phyloP scores from a whole-genome alignment of 2,329 filamentous ascomycete species.

The Diplodia mutila region DNA sequence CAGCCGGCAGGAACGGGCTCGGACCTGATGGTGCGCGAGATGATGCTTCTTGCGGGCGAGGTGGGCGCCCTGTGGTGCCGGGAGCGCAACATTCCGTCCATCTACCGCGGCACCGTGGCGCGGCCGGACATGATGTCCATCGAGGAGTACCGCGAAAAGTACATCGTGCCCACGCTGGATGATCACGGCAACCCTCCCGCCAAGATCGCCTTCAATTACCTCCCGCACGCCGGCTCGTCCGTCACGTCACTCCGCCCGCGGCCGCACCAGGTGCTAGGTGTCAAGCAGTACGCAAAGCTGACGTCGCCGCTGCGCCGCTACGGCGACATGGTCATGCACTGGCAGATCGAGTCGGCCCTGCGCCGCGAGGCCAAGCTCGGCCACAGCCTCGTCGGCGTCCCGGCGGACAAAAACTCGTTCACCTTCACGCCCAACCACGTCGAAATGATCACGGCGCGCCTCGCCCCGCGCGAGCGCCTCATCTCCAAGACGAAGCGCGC shows the following conservation, averaged over 20 bases:
- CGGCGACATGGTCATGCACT: slow-evolving; percentile 64
- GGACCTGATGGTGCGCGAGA: slow-evolving; percentile 41
- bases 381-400: slow-evolving; percentile 40
- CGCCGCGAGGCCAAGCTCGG: slow-evolving; percentile 57
- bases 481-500: slow-evolving; percentile 44
- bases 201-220: slow-evolving; percentile 47
- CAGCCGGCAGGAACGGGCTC: slow-evolving; percentile 28
- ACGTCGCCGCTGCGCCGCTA: slow-evolving; percentile 66
- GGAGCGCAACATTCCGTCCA: slow-evolving; percentile 55
- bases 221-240: slow-evolving; percentile 46
- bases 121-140: slow-evolving; percentile 30
- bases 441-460: slow-evolving; percentile 52
- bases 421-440: slow-evolving; percentile 56
- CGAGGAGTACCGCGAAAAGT: slow-evolving; percentile 34
- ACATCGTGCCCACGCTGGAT: slow-evolving; percentile 44
- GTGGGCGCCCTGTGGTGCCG: slow-evolving; percentile 57
- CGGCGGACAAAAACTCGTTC: slow-evolving; percentile 27
- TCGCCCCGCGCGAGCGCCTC: slow-evolving; percentile 50
- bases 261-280: slow-evolving; percentile 56
- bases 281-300: slow-evolving; percentile 59
- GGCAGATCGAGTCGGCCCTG: slow-evolving; percentile 66
- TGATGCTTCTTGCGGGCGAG: slow-evolving; percentile 61
- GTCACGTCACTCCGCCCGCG: slow-evolving; percentile 53
- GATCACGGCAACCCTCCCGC: slow-evolving; percentile 42
- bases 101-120: slow-evolving; percentile 51